Evolutionary conservation across 1,139 yeast genomes (phyloP).

Genomic region (Blastobotrys niveus): DNA sequence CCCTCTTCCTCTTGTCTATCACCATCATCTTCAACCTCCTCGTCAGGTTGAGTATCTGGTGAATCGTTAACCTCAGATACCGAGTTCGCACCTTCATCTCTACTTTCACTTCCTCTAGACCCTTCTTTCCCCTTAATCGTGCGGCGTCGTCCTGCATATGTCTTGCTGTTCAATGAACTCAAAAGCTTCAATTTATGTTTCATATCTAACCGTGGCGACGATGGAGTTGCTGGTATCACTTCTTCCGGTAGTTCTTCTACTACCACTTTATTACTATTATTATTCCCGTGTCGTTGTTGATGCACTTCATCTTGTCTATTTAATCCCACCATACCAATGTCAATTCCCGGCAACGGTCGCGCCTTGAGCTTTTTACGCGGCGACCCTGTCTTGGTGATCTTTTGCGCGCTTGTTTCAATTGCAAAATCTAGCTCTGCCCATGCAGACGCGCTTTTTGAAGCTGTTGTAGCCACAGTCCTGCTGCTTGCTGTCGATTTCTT

Average conservation of each 20-base stretch:
- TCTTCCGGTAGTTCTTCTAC: not conserved
- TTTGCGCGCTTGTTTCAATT: not conserved
- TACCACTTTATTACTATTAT: not conserved
- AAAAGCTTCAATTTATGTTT: slow-evolving; percentile 5
- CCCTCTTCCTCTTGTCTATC: not conserved
- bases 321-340: no score
- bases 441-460: not conserved
- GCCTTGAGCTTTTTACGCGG: not conserved
- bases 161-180: slow-evolving; percentile 6
- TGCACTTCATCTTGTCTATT: no score
- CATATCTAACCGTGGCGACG: not conserved
- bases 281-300: no score
- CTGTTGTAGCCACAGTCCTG: not conserved
- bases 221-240: not conserved
- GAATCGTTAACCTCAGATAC: no score
- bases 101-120: no score
- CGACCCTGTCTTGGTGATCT: not conserved
- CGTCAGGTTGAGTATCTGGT: not conserved
- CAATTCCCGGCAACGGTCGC: not conserved
- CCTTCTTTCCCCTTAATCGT: no score
- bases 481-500: no score
- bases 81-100: no score
- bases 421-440: slow-evolving; percentile 11
- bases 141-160: slow-evolving; percentile 11
- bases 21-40: not conserved